Evolutionary conservation across 2,329 filamentous ascomycete genomes (phyloP).

Genomic region (Aspergillus latus): DNA sequence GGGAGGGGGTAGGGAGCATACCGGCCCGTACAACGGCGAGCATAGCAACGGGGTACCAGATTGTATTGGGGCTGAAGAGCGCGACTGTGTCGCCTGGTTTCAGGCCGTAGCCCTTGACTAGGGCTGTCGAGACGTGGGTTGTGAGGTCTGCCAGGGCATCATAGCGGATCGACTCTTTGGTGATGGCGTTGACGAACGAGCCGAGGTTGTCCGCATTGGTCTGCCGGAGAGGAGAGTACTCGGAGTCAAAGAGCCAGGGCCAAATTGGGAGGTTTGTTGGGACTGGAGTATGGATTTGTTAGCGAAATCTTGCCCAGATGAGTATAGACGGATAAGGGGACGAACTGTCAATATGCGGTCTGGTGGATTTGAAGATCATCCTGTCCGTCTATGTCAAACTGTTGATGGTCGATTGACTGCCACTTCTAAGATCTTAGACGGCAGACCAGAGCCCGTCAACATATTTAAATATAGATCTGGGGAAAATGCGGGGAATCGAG

Average conservation of each 20-base stretch:
- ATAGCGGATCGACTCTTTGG: constrained; percentile 59
- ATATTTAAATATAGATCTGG: too few species aligned
- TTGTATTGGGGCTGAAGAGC: constrained; percentile 63
- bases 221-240: constrained; percentile 51
- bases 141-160: constrained; percentile 52
- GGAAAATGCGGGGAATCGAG: too few species aligned
- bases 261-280: constrained; percentile 47
- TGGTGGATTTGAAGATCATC: constrained; percentile 6
- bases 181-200: constrained; percentile 54
- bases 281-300: constrained; percentile 3
- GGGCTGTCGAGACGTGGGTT: constrained; percentile 60
- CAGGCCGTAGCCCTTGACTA: constrained; percentile 58
- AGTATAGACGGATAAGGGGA: too few species aligned
- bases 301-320: neutral
- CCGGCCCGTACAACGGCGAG: constrained; percentile 55
- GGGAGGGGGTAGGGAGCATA: neutral
- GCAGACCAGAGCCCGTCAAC: too few species aligned
- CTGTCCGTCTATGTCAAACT: neutral
- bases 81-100: constrained; percentile 57
- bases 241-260: constrained; percentile 61
- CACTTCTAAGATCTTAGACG: too few species aligned
- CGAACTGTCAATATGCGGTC: constrained; percentile 4
- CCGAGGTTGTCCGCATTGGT: constrained; percentile 43
- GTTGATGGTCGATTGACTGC: neutral
- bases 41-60: constrained; percentile 67